Evolutionary conservation across 306 rosid species (phyloP).

Genomic region (Mucuna pruriens): DNA sequence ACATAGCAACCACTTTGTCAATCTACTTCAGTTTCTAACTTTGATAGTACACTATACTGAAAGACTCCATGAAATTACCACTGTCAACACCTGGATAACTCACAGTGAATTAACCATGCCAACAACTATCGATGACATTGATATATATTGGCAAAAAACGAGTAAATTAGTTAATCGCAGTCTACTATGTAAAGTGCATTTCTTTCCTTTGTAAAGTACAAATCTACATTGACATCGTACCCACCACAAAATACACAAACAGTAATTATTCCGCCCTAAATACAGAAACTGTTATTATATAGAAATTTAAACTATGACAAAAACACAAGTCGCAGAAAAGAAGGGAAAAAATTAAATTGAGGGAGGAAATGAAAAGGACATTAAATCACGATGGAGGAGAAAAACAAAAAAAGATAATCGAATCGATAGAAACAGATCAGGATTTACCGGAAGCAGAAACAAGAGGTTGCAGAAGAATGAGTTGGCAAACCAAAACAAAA

Average conservation of each 20-base stretch:
- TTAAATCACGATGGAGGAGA: not conserved
- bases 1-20: not conserved
- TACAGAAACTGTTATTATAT: not conserved
- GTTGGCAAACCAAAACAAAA: slow-evolving; percentile 76
- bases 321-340: not conserved
- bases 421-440: slow-evolving; percentile 36
- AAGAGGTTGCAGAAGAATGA: slow-evolving; percentile 87
- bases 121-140: not conserved
- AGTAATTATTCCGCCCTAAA: not conserved
- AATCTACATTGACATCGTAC: too few species aligned
- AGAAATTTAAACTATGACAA: not conserved
- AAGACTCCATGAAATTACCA: not conserved
- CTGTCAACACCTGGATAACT: not conserved
- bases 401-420: not conserved
- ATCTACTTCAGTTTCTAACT: not conserved
- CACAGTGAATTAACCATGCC: not conserved
- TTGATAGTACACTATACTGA: not conserved
- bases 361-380: not conserved
- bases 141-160: not conserved
- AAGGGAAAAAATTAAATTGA: not conserved
- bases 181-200: slow-evolving; percentile 17
- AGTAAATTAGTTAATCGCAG: not conserved
- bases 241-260: too few species aligned
- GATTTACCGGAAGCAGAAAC: slow-evolving; percentile 82
- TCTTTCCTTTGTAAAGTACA: not conserved